Conservation (phyloP, 768 basidiomycete genomes). For the Mycena belliarum region DNA sequence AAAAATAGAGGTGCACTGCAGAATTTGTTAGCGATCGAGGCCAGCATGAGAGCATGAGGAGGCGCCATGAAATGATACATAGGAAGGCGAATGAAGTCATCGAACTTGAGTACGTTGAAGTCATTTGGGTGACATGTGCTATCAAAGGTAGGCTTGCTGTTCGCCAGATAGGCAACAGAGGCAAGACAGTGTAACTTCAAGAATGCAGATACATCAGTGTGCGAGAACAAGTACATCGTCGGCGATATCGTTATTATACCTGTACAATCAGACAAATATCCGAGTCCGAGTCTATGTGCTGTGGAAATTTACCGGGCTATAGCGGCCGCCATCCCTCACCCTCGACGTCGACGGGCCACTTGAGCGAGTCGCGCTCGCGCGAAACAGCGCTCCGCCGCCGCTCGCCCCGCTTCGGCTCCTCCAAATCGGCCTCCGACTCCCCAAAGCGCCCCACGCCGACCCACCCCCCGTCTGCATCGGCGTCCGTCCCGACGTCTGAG, state of each 20-base stretch:
- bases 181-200: no score
- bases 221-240: background rate
- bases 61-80: no score
- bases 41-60: no score
- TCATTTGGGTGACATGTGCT: no score
- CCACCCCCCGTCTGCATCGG: slow-evolving; percentile 12
- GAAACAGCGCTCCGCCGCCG: background rate
- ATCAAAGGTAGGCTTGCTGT: no score
- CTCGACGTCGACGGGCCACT: slow-evolving; percentile 23
- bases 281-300: no score
- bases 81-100: no score
- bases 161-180: no score
- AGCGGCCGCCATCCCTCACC: slow-evolving; percentile 20
- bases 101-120: no score
- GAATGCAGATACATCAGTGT: background rate
- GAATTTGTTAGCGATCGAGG: no score
- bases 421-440: slow-evolving; percentile 8
- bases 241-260: background rate
- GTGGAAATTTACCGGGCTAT: background rate
- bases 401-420: background rate
- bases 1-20: no score
- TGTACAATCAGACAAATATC: background rate
- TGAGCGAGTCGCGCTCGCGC: slow-evolving; percentile 17
- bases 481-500: background rate
- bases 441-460: slow-evolving; percentile 10